Evolutionary conservation across 805 yeast species (phyloP).

Genomic region (Helenozyma rhizophorensis): DNA sequence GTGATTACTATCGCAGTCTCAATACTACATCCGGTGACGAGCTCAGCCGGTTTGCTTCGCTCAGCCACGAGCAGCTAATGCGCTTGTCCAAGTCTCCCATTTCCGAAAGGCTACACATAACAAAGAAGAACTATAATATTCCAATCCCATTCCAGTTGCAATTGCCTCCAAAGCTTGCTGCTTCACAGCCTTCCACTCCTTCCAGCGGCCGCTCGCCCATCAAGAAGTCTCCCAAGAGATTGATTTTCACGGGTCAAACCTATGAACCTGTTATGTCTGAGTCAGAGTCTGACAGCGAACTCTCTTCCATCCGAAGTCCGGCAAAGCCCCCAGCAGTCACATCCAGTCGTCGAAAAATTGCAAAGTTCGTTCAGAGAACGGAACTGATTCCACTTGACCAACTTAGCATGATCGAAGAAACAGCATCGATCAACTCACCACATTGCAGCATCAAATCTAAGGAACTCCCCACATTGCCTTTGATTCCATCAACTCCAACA

Average conservation of each 20-base stretch:
- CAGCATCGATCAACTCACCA: conserved; percentile 26
- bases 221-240: conserved; percentile 9
- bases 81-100: conserved; percentile 31
- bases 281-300: neutral
- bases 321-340: conserved; percentile 26
- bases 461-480: conserved; percentile 3
- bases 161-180: conserved; percentile 37
- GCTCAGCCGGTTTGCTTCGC: conserved; percentile 19
- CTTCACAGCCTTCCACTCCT: conserved; percentile 5
- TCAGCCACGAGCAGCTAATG: conserved; percentile 22
- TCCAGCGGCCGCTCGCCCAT: neutral
- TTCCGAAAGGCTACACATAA: conserved; percentile 33
- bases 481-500: no score
- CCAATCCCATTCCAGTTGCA: conserved; percentile 41
- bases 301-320: neutral
- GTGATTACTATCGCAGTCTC: conserved; percentile 17
- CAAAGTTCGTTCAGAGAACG: conserved; percentile 18
- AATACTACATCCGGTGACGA: conserved; percentile 15
- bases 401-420: conserved; percentile 41
- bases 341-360: conserved; percentile 22
- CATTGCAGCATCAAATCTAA: conserved; percentile 23
- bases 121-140: conserved; percentile 25
- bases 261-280: conserved; percentile 29
- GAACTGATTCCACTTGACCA: conserved; percentile 27
- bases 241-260: conserved; percentile 32